phyloP scores from a whole-genome alignment of 2,329 filamentous ascomycete genomes.

The Albophoma yamanashiensis region DNA sequence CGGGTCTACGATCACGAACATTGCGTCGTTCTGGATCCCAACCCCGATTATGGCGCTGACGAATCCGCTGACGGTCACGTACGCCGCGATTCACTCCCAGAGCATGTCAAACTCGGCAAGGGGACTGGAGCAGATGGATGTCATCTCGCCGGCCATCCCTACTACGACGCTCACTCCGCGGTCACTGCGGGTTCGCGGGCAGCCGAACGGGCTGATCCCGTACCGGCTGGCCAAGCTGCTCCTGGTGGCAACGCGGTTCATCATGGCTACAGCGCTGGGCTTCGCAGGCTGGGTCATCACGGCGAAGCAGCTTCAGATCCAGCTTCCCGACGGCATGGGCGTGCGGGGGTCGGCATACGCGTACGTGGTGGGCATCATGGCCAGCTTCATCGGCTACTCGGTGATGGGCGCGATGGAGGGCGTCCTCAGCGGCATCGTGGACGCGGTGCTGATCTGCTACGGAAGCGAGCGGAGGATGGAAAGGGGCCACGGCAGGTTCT shows the following conservation, averaged over 20 bases:
- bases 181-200: slow-evolving; percentile 32
- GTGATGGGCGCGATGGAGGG: slow-evolving; percentile 86
- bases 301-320: slow-evolving; percentile 63
- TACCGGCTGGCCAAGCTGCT: slow-evolving; percentile 88
- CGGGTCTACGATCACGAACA: slow-evolving; percentile 54
- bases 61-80: slow-evolving; percentile 85
- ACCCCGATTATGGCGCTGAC: slow-evolving; percentile 78
- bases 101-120: slow-evolving; percentile 68
- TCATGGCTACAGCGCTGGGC: slow-evolving; percentile 82
- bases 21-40: slow-evolving; percentile 71
- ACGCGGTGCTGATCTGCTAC: slow-evolving; percentile 88
- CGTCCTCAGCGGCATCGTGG: slow-evolving; percentile 75
- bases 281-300: slow-evolving; percentile 97
- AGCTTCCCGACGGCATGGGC: slow-evolving; percentile 39
- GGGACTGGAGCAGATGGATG: slow-evolving; percentile 70
- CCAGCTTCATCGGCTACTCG: slow-evolving; percentile 90
- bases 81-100: slow-evolving; percentile 86
- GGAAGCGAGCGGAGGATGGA: slow-evolving; percentile 71
- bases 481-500: slow-evolving; percentile 65
- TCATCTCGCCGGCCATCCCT: slow-evolving; percentile 61
- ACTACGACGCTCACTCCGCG: slow-evolving; percentile 60
- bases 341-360: slow-evolving; percentile 80
- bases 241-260: slow-evolving; percentile 79
- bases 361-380: slow-evolving; percentile 86
- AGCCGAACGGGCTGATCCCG: slow-evolving; percentile 54